Evolutionary conservation across 2,329 filamentous ascomycete genomes (phyloP).

Genomic region (Colletotrichum ledebouriae): DNA sequence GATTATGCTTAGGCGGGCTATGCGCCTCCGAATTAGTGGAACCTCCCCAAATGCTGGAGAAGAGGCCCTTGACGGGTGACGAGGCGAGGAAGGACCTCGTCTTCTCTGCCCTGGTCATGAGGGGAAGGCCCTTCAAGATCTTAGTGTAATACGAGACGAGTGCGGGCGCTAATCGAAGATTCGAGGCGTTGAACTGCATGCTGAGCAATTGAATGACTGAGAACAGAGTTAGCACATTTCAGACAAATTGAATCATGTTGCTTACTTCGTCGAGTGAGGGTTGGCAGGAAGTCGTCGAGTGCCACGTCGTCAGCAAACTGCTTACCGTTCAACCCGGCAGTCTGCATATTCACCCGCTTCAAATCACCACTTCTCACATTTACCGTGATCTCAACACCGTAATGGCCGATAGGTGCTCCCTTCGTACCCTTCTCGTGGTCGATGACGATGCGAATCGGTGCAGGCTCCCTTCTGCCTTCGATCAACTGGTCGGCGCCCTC

Average conservation of each 20-base stretch:
- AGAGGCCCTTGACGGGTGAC: constrained; percentile 86
- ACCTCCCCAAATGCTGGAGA: constrained; percentile 84
- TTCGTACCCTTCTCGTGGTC: constrained; percentile 77
- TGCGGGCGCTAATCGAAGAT: constrained; percentile 73
- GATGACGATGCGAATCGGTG: constrained; percentile 78
- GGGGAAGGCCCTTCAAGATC: constrained; percentile 77
- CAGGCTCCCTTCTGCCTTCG: constrained; percentile 75
- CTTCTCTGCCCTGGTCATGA: constrained; percentile 74
- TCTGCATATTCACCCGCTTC: constrained; percentile 63
- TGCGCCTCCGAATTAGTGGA: constrained; percentile 61
- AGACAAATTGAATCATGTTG: background rate
- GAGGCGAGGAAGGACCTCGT: constrained; percentile 78
- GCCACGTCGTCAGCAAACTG: constrained; percentile 81
- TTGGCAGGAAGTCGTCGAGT: constrained; percentile 79
- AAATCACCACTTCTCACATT: constrained; percentile 70
- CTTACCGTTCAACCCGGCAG: constrained; percentile 76
- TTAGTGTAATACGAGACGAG: constrained; percentile 85
- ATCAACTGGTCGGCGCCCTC: constrained; percentile 73
- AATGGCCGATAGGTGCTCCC: constrained; percentile 74
- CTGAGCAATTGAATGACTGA: constrained; percentile 80
- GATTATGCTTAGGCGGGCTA: constrained; percentile 55
- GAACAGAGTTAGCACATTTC: constrained; percentile 51
- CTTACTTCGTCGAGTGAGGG: constrained; percentile 80
- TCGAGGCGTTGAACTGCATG: constrained; percentile 76
- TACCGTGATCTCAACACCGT: constrained; percentile 78